These are phyloP conservation scores for Paxillus rubicundulus DNA, from an alignment of 768 basidiomycete genomes.

Conservation along the genomic window DNA sequence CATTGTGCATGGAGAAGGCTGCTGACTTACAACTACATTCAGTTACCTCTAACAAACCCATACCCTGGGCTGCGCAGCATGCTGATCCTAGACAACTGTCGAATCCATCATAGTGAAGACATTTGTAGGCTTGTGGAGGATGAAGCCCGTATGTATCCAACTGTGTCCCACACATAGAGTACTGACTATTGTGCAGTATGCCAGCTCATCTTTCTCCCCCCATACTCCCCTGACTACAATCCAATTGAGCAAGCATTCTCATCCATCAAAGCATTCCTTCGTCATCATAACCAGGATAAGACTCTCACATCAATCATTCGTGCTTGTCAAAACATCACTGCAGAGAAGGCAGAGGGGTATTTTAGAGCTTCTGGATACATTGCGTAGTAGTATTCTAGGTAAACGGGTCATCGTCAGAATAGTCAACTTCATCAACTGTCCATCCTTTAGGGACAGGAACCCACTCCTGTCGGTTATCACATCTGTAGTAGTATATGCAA, in stretches of 20 bases:
- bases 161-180: not conserved
- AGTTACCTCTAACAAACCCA: slow-evolving; percentile 11
- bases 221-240: slow-evolving; percentile 33
- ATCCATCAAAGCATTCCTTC: slow-evolving; percentile 22
- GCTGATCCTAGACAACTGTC: slow-evolving; percentile 20
- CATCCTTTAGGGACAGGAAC: not conserved
- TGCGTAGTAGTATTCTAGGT: slow-evolving; percentile 4
- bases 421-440: not conserved
- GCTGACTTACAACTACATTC: not conserved
- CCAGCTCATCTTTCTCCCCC: slow-evolving; percentile 25
- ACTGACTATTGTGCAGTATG: slow-evolving; percentile 12
- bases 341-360: slow-evolving; percentile 20
- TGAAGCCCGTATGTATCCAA: not conserved
- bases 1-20: not conserved
- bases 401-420: not conserved
- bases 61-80: slow-evolving; percentile 14
- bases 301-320: slow-evolving; percentile 20
- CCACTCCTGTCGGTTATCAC: not conserved
- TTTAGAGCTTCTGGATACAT: slow-evolving; percentile 26
- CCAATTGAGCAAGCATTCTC: slow-evolving; percentile 33
- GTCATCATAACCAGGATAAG: not conserved
- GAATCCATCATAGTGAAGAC: slow-evolving; percentile 21
- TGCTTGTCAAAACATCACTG: slow-evolving; percentile 22
- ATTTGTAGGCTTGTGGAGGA: slow-evolving; percentile 13
- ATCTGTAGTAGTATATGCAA: not conserved